Conservation (phyloP, 805 yeast genomes). For the Candida nemodendra region DNA sequence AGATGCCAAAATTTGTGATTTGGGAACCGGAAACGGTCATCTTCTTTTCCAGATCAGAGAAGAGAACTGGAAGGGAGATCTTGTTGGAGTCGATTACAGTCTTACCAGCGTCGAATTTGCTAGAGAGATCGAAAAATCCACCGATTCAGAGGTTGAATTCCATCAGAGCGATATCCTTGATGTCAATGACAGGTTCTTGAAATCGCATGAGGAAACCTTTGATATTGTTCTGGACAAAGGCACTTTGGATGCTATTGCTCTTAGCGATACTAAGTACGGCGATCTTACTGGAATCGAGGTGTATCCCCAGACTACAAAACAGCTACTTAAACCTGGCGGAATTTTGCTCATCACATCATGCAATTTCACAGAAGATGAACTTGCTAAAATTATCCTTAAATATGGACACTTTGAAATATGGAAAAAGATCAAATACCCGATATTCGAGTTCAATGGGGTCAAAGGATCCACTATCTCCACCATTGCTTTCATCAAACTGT, state of each 20-base stretch:
- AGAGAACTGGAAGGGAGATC: slow-evolving; percentile 57
- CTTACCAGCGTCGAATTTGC: slow-evolving; percentile 80
- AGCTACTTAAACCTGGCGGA: slow-evolving; percentile 53
- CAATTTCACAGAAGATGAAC: slow-evolving; percentile 84
- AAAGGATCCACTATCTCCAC: slow-evolving; percentile 88
- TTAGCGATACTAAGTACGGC: slow-evolving; percentile 58
- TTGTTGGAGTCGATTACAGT: slow-evolving; percentile 86
- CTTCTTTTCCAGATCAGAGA: slow-evolving; percentile 66
- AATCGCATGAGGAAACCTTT: slow-evolving; percentile 37
- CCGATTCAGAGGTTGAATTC: slow-evolving; percentile 45
- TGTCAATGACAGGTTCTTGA: slow-evolving; percentile 35
- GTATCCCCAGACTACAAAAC: slow-evolving; percentile 60
- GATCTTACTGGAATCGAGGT: slow-evolving; percentile 51
- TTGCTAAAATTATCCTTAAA: slow-evolving; percentile 51
- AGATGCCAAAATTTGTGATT: slow-evolving; percentile 55
- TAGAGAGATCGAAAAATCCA: slow-evolving; percentile 46
- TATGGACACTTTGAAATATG: slow-evolving; percentile 49
- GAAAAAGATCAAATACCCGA: slow-evolving; percentile 73
- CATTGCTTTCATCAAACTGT: slow-evolving; percentile 62
- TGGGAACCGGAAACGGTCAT: slow-evolving; percentile 98
- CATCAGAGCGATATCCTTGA: slow-evolving; percentile 67
- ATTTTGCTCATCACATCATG: slow-evolving; percentile 85
- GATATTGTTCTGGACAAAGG: slow-evolving; percentile 91
- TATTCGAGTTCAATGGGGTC: slow-evolving; percentile 84
- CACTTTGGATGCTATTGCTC: slow-evolving; percentile 93